Conservation (phyloP, 2,329 filamentous ascomycete species). For the Colletotrichum sp. region DNA sequence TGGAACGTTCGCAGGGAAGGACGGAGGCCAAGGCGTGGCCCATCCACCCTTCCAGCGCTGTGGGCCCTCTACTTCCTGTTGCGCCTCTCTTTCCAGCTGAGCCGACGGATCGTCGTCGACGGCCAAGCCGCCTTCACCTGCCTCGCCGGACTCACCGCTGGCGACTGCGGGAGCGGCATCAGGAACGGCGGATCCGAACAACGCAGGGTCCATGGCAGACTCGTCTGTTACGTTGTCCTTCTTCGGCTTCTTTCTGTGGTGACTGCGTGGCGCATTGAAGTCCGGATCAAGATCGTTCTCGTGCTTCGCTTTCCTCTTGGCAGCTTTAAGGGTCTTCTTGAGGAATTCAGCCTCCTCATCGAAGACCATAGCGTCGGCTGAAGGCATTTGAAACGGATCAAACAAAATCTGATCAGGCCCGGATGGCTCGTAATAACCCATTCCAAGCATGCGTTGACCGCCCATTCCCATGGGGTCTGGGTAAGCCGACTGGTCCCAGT, state of each 20-base stretch:
- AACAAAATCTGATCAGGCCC: constrained; percentile 64
- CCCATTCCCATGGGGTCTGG: constrained; percentile 54
- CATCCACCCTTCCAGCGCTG: neutral
- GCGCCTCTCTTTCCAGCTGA: constrained; percentile 1
- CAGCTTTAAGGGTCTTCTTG: constrained; percentile 58
- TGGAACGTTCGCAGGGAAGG: constrained; percentile 44
- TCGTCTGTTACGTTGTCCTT: constrained; percentile 25
- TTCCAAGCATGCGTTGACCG: constrained; percentile 58
- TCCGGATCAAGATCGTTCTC: constrained; percentile 62
- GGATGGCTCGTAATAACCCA: constrained; percentile 67
- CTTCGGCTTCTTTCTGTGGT: constrained; percentile 47
- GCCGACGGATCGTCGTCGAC: constrained; percentile 19
- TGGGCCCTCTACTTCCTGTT: neutral
- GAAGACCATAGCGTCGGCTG: constrained; percentile 45
- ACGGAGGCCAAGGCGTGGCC: neutral
- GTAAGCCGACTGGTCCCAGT: constrained; percentile 41
- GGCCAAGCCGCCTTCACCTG: constrained; percentile 25
- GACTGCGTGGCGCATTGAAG: constrained; percentile 48
- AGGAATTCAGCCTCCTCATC: constrained; percentile 58
- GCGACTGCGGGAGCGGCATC: neutral
- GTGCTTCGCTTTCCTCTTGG: constrained; percentile 57
- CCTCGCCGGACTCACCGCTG: neutral
- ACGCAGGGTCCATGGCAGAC: constrained; percentile 56
- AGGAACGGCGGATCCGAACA: constrained; percentile 39
- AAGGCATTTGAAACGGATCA: constrained; percentile 61